Conservation (phyloP, 192 early-diverging fungal species). For the Obelidium mucronatum region DNA sequence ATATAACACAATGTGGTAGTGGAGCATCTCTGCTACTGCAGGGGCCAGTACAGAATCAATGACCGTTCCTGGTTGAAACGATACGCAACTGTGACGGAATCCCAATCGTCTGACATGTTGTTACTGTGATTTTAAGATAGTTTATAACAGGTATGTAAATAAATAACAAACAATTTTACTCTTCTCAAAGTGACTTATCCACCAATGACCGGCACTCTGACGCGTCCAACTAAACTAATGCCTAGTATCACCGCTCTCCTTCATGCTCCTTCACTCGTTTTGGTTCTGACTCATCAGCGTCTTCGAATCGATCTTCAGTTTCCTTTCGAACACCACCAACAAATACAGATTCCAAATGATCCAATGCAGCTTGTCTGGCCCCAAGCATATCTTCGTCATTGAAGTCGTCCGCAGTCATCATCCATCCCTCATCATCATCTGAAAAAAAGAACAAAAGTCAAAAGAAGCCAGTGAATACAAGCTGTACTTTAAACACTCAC, state of each 20-base stretch:
- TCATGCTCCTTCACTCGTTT: not conserved
- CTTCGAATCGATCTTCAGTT: conserved; percentile 34
- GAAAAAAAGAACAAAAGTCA: not conserved
- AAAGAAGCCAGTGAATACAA: not conserved
- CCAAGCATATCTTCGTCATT: conserved; percentile 5
- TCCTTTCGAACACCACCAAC: conserved; percentile 27
- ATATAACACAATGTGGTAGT: no score
- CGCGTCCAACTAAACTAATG: not conserved
- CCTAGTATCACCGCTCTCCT: not conserved
- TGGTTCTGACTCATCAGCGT: conserved; percentile 29
- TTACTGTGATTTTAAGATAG: not conserved
- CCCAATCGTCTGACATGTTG: conserved; percentile 65
- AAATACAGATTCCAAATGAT: conserved; percentile 36
- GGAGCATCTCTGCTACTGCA: no score
- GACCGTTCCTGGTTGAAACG: no score
- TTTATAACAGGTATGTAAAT: not conserved
- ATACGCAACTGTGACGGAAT: conserved; percentile 72
- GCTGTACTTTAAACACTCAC: conserved; percentile 28
- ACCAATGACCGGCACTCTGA: not conserved
- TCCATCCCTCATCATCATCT: conserved; percentile 21
- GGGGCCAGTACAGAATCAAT: no score
- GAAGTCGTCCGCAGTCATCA: conserved; percentile 35
- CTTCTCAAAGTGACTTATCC: not conserved
- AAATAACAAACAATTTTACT: not conserved
- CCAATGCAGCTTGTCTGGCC: conserved; percentile 36